Base-by-base conservation (phyloP, 2,329 filamentous ascomycete species). In the Anthostomella pinea region DNA sequence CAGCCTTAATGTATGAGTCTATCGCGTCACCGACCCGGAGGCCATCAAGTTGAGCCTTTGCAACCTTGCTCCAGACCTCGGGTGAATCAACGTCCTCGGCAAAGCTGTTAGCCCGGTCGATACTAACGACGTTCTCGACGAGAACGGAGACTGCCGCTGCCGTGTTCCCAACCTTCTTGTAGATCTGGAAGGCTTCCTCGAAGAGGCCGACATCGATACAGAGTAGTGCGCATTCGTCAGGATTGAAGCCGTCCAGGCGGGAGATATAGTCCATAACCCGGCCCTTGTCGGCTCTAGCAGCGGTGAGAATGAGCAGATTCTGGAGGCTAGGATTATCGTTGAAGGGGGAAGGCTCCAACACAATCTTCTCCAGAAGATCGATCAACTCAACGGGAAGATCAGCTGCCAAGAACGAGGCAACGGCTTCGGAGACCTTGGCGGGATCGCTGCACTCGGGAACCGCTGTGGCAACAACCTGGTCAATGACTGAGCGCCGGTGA, bases 341-440 rank as follows among this genome's bases (percentile, higher is more conserved):
- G 74, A 98, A 98, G 5, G 87, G 87, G 4, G 91, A 95, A n/a
- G 93, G 94, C 72, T 98, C 93, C n/a, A 98, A 73, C 20, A 98
- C 91, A 51, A 98, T 98, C 81, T 97, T 98, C 74, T 98, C 94
- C 13, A 98, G 77, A 23, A 98, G 79, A 65, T 98, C 94, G 55
- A 98, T 97, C 33, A 98, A 77, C 70, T 98, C 93, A 4, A 83
- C 82, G 7, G 93, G 93, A 50, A 98, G 75, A 58, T 98, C 93
- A 38, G 86, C 87, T 49, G 85, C 82, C 35, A 98, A 80, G 73
- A 98, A 95, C 26, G 90, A 84, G 55, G 94, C 85, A 39, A 98
- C 93, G 30, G 93, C 93, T 49, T 96, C 78, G 1, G 88, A 95
- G 21, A 98, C 93, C 71, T 95, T 94, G 58, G 93, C 83, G 2